Evolutionary conservation across 1,139 yeast genomes (phyloP), one percentile per base, ranked within the genome.

Genomic region (Magnusiomyces clavatus): DNA sequence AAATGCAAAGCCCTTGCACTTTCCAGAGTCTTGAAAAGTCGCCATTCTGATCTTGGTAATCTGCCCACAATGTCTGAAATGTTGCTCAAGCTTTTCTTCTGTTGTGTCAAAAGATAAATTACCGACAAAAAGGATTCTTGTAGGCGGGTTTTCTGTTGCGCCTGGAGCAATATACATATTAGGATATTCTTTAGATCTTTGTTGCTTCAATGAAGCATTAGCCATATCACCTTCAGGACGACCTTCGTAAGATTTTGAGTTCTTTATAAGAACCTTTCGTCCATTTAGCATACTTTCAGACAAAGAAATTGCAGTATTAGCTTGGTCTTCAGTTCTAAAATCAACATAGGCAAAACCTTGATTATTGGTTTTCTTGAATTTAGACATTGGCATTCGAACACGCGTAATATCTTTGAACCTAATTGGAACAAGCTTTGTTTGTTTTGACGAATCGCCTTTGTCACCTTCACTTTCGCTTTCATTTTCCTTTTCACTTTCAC

Each of bases 1-100:
- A 64, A 92, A 92, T 1, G 96, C 92, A 74, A 90, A 92, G 1
- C 98, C 98, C 68, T 92, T 92, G 73, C 97, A 92, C 66, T 89
- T 90, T 1, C 97, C 97, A 43, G 86, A 74, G 64, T 92, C 98
- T 70, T 92, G 92, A 68, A 92, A 92, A 8, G 98, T 90, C 1
- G 97, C 97, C 95, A 90, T 90, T 67, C 98, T 79, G 51, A 90
- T 80, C 60, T 79, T 81, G 36, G 76, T 71, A 54, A 89, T 89
- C 56, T 86, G 90, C 35, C 97, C 97, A 64, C 86, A 83, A 60
- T 75, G 81, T 60, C 71, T 70, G 73, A 90, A 92, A 59, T 87
- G 96, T 60, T 81, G 83, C 58, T 80, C 82, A 45, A 92, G 74
- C 57, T 81, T 70, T 35, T 84, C 94, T 56, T 86, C 82, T 1